Conservation (phyloP, 2,329 filamentous ascomycete species). For the Fusarium sp. region DNA sequence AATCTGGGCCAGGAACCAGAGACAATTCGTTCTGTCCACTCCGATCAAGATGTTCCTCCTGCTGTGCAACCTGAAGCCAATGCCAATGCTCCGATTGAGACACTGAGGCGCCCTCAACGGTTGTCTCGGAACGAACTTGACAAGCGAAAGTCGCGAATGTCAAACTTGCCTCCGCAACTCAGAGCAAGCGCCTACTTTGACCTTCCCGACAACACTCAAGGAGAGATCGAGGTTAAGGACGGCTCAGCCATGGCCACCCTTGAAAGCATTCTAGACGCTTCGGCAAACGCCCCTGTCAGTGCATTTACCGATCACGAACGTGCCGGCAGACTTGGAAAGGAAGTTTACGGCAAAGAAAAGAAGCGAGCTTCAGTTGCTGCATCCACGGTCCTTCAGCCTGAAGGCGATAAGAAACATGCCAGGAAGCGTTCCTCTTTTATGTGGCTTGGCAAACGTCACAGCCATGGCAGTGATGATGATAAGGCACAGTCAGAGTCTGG, state of each 20-base stretch:
- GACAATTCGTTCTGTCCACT: conserved; percentile 29
- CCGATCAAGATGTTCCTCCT: conserved; percentile 17
- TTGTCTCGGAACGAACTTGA: conserved; percentile 46
- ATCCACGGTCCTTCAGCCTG: conserved; percentile 37
- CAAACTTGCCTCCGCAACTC: conserved; percentile 78
- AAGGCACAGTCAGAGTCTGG: conserved; percentile 34
- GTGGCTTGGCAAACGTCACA: conserved; percentile 56
- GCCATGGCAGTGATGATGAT: conserved; percentile 43
- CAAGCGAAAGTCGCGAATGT: conserved; percentile 48
- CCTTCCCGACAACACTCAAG: conserved; percentile 60
- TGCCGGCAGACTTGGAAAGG: conserved; percentile 76
- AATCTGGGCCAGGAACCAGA: conserved; percentile 28
- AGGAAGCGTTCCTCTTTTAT: conserved; percentile 62
- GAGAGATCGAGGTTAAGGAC: conserved; percentile 69
- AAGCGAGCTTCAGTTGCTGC: conserved; percentile 55
- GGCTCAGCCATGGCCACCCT: conserved; percentile 89
- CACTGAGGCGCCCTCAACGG: conserved; percentile 47
- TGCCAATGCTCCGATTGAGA: conserved; percentile 31
- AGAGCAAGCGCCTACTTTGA: conserved; percentile 95
- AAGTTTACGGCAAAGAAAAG: conserved; percentile 74
- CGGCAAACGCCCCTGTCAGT: conserved; percentile 84
- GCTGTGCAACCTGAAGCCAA: conserved; percentile 27
- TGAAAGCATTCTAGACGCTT: conserved; percentile 91
- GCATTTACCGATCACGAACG: conserved; percentile 93
- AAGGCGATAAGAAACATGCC: conserved; percentile 37